Conservation (phyloP, 2,329 filamentous ascomycete species). For the Colletotrichum sp. region DNA sequence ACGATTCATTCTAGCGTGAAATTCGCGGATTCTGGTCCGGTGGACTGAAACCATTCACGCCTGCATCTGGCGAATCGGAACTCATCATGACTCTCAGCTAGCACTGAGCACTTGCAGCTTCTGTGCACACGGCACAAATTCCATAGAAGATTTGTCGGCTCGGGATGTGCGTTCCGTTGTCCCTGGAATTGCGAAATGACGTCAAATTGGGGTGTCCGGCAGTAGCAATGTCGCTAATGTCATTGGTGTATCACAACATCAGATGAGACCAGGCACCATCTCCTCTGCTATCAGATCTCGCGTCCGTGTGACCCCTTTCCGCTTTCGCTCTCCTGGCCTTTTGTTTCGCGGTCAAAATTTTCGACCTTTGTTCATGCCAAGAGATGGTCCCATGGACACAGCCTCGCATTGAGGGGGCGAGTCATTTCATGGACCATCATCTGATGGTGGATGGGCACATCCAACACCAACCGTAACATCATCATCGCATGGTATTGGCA, state of each 20-base stretch:
- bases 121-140: not conserved
- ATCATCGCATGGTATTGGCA: not conserved
- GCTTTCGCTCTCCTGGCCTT: not conserved
- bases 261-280: conserved; percentile 15
- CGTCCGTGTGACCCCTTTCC: not conserved
- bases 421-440: conserved; percentile 1
- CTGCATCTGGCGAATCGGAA: conserved; percentile 3
- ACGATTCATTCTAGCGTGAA: not conserved
- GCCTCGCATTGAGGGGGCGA: not conserved
- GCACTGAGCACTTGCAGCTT: not conserved
- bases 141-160: not conserved
- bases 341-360: not conserved
- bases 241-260: conserved; percentile 5
- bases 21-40: not conserved
- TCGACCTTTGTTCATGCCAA: not conserved
- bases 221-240: not conserved
- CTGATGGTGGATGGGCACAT: not conserved
- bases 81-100: not conserved
- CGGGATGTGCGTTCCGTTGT: not conserved
- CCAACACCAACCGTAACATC: not conserved
- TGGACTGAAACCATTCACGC: not conserved
- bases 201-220: not conserved
- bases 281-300: not conserved
- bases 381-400: not conserved
- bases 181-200: not conserved